Conservation (phyloP, 2,329 filamentous ascomycete species). For the Xylariales sp. region DNA sequence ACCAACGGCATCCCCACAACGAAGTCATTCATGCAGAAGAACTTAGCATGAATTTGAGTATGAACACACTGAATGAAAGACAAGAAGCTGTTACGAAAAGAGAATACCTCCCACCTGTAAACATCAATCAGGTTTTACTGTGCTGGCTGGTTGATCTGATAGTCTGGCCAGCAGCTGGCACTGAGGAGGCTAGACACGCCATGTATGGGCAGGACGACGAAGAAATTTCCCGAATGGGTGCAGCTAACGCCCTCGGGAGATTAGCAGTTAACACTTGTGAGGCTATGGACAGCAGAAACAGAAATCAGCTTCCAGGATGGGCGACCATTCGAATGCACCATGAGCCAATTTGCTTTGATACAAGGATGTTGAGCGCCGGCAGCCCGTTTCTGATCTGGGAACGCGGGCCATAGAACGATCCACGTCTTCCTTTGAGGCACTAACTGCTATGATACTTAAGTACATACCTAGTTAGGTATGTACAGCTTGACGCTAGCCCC, state of each 20-base stretch:
- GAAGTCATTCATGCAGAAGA: constrained; percentile 3
- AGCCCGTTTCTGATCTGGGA: neutral
- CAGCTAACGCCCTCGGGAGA: constrained; percentile 6
- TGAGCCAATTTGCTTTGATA: too few relatives aligned
- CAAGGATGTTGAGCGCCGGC: neutral
- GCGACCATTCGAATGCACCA: neutral
- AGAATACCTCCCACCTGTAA: too few relatives aligned
- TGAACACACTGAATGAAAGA: neutral
- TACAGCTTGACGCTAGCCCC: too few relatives aligned
- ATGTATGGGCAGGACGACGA: constrained; percentile 7
- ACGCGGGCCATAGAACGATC: neutral
- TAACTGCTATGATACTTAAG: too few relatives aligned
- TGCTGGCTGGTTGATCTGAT: too few relatives aligned
- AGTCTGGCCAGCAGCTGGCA: too few relatives aligned
- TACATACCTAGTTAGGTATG: too few relatives aligned
- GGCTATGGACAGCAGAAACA: neutral
- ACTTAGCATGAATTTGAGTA: neutral
- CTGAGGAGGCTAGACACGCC: too few relatives aligned
- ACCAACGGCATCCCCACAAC: neutral
- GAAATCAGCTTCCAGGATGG: neutral
- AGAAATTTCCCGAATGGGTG: constrained; percentile 6
- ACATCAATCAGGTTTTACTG: too few relatives aligned
- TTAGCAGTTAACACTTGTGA: too few relatives aligned
- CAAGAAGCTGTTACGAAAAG: neutral
- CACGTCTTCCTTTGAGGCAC: neutral